Evolutionary conservation across 305 asterid genomes (phyloP), one percentile per base, ranked within the genome.

Genomic region (Solanum hybrid): DNA sequence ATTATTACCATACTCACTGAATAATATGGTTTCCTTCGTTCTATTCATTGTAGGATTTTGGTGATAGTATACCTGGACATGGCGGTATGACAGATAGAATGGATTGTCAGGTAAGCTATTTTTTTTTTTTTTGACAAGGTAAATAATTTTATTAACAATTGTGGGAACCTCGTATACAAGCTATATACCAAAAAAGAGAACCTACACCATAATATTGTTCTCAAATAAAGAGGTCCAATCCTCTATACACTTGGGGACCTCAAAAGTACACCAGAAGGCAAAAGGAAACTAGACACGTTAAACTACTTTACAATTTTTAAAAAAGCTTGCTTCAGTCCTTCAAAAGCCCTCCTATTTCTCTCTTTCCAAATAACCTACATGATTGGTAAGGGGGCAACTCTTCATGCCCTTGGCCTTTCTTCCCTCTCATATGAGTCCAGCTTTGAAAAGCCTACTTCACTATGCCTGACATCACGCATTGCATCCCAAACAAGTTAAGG

Each of bases 21-120:
- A 51, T 51, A 17, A 29, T 84, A 29, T 84, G 27, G 27, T 29
- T 20, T 84, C 6, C 36, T 7, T 84, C 31, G 0, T 84, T 84
- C 41, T 27, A 84, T 51, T 84, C 15, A 22, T 88, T 90, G 89
- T 92, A 97, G 99, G 99, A 97, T 94, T 97, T 97, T 92, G 99
- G 99, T 33, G 98, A 97, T 91, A 97, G 99, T 92, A 97, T 97
- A 90, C 99, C 99, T 72, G 99, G 99, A 89, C 99, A 97, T 88
- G 99, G 99, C 87, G 99, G 99, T 88, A 96, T 97, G 90, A 97
- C 99, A 0, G 99, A 97, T 90, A 94, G 99, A 93, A 97, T 97
- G 99, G 99, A 97, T 90, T 97, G 99, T 91, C 99, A 97, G 98
- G 99, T 97, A 82, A 93, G 89, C 32, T 24, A 24, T 10, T 70